Evolutionary conservation across 257 asterid genomes (phyloP), one percentile per base, ranked within the genome.

Genomic region (Rauvolfia tetraphylla): DNA sequence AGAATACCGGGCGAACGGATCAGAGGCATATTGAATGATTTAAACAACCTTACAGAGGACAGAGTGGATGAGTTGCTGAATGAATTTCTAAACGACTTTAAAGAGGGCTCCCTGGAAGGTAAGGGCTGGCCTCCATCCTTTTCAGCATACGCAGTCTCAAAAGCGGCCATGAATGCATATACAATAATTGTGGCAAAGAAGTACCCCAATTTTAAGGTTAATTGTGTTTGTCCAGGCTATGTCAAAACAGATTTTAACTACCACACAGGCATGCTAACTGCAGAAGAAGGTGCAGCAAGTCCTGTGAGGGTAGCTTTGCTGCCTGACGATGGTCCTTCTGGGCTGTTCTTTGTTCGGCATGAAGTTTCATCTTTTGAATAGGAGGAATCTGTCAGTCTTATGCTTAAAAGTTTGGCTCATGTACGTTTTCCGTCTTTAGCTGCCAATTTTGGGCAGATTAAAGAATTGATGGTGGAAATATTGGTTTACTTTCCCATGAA

Each of bases 191-290:
- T 89, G 7, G 90, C 92, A 0, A 87, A 83, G 49, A 82, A 77
- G 58, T 73, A 80, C 67, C 87, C 87, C 0, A 74, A 36, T n/a
- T 71, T 85, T 78, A 69, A 74, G 74, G 80, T 85, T 25, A 89
- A 87, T 58, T 72, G 86, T 29, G 87, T 89, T 31, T 81, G 86
- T 67, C 94, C 96, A 0, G 94, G 96, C 3, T 84, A 83, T 88
- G 87, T 84, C 68, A 76, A 72, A 25, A 89, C 95, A 12, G 87
- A 86, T 29, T 83, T 89, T 25, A 83, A 83, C 78, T 34, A 42
- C 80, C 81, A 87, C 51, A 75, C 75, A 2, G 92, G 92, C 63
- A 56, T 51, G 9, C 58, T 85, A 33, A 76, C 81, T 10, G 84
- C 84, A 61, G 86, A 74, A 56, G 86, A 89, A 73, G 94, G 94